Evolutionary conservation across 2,329 filamentous ascomycete genomes (phyloP).

Genomic region (Pseudogymnoascus sp.): DNA sequence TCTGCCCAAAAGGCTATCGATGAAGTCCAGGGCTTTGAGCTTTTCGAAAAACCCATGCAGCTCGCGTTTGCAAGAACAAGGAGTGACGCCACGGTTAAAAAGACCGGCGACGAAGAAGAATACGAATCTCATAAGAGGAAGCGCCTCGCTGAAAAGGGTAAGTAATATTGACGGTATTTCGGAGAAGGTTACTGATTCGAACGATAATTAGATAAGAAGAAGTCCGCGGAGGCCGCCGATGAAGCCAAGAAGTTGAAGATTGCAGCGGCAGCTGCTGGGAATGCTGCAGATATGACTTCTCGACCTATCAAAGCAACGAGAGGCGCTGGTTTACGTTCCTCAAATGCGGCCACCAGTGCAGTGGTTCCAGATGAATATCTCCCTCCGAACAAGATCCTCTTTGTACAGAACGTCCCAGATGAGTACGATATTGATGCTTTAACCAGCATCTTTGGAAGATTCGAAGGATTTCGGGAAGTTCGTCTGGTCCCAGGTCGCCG

Average conservation of each 20-base stretch:
- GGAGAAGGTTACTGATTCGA: slow-evolving; percentile 3
- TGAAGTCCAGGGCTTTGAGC: slow-evolving; percentile 82
- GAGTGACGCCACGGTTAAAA: slow-evolving; percentile 80
- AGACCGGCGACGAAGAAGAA: slow-evolving; percentile 65
- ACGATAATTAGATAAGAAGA: slow-evolving; percentile 54
- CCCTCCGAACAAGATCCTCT: slow-evolving; percentile 93
- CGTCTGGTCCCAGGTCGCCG: slow-evolving; percentile 76
- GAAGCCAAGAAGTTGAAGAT: slow-evolving; percentile 70
- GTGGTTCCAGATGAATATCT: slow-evolving; percentile 96
- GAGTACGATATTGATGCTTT: slow-evolving; percentile 76
- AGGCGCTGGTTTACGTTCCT: slow-evolving; percentile 68
- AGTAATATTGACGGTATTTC: slow-evolving; percentile 15
- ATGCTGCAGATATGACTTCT: slow-evolving; percentile 37
- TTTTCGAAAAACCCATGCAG: slow-evolving; percentile 87
- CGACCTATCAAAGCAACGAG: slow-evolving; percentile 64
- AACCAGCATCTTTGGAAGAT: slow-evolving; percentile 73
- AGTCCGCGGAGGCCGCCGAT: slow-evolving; percentile 72
- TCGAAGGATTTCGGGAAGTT: slow-evolving; percentile 91
- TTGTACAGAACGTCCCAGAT: slow-evolving; percentile 85
- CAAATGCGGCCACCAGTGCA: slow-evolving; percentile 55
- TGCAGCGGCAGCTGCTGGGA: slow-evolving; percentile 33
- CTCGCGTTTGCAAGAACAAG: slow-evolving; percentile 72
- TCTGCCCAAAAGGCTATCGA: slow-evolving; percentile 76
- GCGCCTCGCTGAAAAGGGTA: slow-evolving; percentile 84
- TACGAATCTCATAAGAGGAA: slow-evolving; percentile 80